Evolutionary conservation across 331 rosid genomes (phyloP).

Genomic region (Ulmus americana): DNA sequence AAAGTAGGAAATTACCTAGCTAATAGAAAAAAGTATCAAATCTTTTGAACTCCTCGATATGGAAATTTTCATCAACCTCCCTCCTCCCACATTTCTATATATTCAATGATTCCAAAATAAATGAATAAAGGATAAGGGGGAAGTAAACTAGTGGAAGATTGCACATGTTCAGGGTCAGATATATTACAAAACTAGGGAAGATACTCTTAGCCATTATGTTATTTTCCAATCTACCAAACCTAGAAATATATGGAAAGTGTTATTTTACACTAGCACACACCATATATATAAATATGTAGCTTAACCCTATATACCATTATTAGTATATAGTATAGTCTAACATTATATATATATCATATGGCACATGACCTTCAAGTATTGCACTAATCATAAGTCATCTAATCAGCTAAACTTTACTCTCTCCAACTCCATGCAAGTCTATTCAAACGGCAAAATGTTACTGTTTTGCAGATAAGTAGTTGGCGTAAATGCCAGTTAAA

Average conservation of each 20-base stretch:
- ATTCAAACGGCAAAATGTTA: slow-evolving; percentile 39
- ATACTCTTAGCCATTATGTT: slow-evolving; percentile 33
- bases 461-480: slow-evolving; percentile 45
- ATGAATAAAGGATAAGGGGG: neutral
- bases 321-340: neutral
- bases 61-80: neutral
- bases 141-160: slow-evolving; percentile 38
- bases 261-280: slow-evolving; percentile 24
- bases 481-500: slow-evolving; percentile 37
- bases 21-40: slow-evolving; percentile 4
- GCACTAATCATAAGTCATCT: slow-evolving; percentile 37
- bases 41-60: neutral
- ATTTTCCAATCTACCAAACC: slow-evolving; percentile 42
- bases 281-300: slow-evolving; percentile 33
- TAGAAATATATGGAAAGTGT: slow-evolving; percentile 45
- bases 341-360: slow-evolving; percentile 28
- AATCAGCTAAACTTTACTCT: neutral
- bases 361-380: slow-evolving; percentile 40
- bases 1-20: neutral
- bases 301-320: slow-evolving; percentile 6
- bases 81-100: neutral
- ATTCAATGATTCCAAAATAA: neutral
- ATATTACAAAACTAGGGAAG: slow-evolving; percentile 38
- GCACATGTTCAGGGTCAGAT: slow-evolving; percentile 60
- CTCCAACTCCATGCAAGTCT: slow-evolving; percentile 48